Percentiles rank a stretch among this genome's conserved stretches.
phyloP scores from a whole-genome alignment of 805 yeast species.

The Lachancea thermotolerans region DNA sequence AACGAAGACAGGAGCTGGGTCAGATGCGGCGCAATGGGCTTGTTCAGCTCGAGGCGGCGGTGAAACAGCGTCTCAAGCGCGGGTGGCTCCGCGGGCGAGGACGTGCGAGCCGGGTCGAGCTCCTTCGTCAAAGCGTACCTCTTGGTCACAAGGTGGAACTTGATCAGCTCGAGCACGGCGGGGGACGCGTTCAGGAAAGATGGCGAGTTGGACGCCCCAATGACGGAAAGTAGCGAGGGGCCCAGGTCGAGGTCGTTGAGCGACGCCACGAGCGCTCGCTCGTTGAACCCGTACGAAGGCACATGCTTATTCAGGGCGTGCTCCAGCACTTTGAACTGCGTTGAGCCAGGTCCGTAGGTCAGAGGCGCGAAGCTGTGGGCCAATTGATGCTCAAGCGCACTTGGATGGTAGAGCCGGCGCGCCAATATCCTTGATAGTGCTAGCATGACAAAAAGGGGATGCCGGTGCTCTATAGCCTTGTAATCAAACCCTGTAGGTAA shows the following conservation, averaged over 20 bases:
- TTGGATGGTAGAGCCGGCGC: constrained; percentile 24
- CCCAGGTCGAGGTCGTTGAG: constrained; percentile 22
- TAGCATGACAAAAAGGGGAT: not conserved
- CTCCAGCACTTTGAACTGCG: constrained; percentile 22
- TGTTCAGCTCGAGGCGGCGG: constrained; percentile 42
- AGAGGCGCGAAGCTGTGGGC: constrained; percentile 19
- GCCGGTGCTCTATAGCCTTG: too few relatives aligned
- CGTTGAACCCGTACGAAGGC: constrained; percentile 29
- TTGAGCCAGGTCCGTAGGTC: constrained; percentile 22
- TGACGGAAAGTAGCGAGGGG: constrained; percentile 23
- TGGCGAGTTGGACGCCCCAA: constrained; percentile 30
- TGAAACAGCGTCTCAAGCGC: constrained; percentile 39
- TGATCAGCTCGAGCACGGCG: constrained; percentile 42
- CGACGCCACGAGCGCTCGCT: constrained; percentile 26
- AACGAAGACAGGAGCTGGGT: constrained; percentile 46
- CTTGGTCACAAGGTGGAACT: constrained; percentile 47
- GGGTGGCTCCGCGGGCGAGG: constrained; percentile 19
- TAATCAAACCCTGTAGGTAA: constrained; percentile 1
- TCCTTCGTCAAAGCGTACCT: constrained; percentile 37
- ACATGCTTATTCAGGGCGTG: constrained; percentile 25
- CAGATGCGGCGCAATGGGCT: constrained; percentile 31
- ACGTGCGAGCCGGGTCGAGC: constrained; percentile 23
- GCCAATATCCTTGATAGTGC: not conserved
- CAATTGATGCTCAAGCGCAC: constrained; percentile 18
- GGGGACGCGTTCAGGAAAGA: constrained; percentile 29